Evolutionary conservation across 2,329 filamentous ascomycete species (phyloP).

Genomic region (Laburnicola sp.): DNA sequence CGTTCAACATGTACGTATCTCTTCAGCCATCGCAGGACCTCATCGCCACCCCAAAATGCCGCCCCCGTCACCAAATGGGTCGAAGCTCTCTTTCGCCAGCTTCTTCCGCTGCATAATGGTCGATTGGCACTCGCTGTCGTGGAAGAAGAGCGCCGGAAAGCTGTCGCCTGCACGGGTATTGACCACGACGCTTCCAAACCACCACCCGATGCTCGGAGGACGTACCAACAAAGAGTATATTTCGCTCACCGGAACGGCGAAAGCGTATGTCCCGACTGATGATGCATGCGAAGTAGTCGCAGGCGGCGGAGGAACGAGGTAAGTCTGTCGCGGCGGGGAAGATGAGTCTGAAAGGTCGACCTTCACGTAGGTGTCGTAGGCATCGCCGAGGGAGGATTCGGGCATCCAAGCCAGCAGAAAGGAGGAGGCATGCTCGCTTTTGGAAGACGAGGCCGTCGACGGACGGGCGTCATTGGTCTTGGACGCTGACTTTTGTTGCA

Average conservation of each 20-base stretch:
- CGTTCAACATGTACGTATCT: conserved; percentile 81
- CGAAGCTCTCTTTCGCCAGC: conserved; percentile 79
- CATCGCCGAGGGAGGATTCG: conserved; percentile 83
- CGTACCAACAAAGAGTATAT: conserved; percentile 89
- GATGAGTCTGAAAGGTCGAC: conserved; percentile 85
- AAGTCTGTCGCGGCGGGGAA: conserved; percentile 80
- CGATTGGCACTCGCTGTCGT: conserved; percentile 94
- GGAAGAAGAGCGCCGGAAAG: conserved; percentile 95
- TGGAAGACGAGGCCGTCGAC: conserved; percentile 49
- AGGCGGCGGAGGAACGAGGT: conserved; percentile 88
- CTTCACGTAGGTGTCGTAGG: conserved; percentile 86
- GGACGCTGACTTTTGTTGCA: conserved; percentile 74
- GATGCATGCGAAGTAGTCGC: conserved; percentile 76
- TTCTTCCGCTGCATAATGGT: conserved; percentile 94
- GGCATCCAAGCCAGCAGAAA: conserved; percentile 92
- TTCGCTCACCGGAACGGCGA: conserved; percentile 85
- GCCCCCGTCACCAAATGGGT: conserved; percentile 82
- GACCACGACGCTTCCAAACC: conserved; percentile 94
- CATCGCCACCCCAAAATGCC: conserved; percentile 97
- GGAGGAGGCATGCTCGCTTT: conserved; percentile 62
- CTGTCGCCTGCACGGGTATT: conserved; percentile 89
- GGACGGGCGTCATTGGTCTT: conserved; percentile 38
- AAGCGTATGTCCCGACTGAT: conserved; percentile 79
- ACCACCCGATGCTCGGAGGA: conserved; percentile 94
- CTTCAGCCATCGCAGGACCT: conserved; percentile 87